Evolutionary conservation across 148 eudicot genomes (phyloP).

Genomic region (Rhododendron ovatum): DNA sequence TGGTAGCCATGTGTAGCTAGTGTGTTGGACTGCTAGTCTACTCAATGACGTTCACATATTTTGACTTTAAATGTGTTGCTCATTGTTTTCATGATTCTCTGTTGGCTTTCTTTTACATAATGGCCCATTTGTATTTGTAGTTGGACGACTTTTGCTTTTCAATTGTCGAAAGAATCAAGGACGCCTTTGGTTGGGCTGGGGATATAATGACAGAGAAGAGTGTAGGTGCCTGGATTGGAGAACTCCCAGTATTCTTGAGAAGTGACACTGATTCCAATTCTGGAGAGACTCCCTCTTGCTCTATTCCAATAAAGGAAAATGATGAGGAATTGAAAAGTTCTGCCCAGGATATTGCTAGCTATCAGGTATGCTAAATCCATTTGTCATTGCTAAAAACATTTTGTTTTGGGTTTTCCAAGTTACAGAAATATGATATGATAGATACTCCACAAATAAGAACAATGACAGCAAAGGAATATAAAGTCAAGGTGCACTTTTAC

Average conservation of each 20-base stretch:
- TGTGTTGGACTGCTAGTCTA: background rate
- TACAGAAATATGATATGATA: background rate
- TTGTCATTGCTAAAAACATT: background rate
- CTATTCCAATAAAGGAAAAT: slow-evolving; percentile 20
- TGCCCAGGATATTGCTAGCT: slow-evolving; percentile 62
- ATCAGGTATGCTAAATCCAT: slow-evolving; percentile 50
- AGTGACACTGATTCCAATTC: slow-evolving; percentile 22
- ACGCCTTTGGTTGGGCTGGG: slow-evolving; percentile 61
- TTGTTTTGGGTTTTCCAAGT: background rate
- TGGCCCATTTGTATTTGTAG: slow-evolving; percentile 26
- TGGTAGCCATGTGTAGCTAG: background rate
- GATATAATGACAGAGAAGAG: slow-evolving; percentile 41
- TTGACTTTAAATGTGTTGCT: background rate
- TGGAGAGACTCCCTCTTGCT: slow-evolving; percentile 26
- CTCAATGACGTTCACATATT: background rate
- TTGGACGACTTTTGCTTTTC: slow-evolving; percentile 53
- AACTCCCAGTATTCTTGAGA: slow-evolving; percentile 51
- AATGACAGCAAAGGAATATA: background rate
- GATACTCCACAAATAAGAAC: background rate
- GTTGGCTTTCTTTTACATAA: background rate
- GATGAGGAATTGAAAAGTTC: slow-evolving; percentile 43
- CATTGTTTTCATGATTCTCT: background rate
- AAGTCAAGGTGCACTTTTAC: background rate
- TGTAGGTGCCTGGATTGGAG: slow-evolving; percentile 72
- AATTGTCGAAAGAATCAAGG: slow-evolving; percentile 55